Conservation (phyloP, 116 monocot species). For the Phalaenopsis hybrid region DNA sequence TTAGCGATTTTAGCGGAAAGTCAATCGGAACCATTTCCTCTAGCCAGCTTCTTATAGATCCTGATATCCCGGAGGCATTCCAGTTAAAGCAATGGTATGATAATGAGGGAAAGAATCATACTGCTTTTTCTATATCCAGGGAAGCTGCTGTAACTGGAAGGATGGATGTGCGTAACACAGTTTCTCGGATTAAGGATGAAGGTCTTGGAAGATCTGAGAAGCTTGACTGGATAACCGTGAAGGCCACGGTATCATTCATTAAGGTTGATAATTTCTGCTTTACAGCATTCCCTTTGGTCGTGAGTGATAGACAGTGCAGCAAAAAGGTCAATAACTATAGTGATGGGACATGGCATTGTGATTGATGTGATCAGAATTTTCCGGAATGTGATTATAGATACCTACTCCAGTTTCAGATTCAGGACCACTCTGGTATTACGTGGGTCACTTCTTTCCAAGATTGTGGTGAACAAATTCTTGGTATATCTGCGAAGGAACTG, state of each 20-base stretch:
- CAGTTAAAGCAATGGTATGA: constrained; percentile 35
- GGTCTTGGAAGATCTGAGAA: constrained; percentile 41
- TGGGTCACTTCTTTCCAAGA: constrained; percentile 50
- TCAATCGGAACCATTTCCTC: constrained; percentile 24
- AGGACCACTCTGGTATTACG: constrained; percentile 41
- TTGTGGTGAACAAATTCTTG: constrained; percentile 39
- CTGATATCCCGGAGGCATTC: constrained; percentile 37
- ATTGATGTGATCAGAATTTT: constrained; percentile 34
- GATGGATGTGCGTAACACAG: constrained; percentile 37
- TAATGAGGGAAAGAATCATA: constrained; percentile 36
- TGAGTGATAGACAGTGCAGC: constrained; percentile 27
- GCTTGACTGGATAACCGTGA: constrained; percentile 46
- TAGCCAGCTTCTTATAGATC: constrained; percentile 40
- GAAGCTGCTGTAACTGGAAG: constrained; percentile 23
- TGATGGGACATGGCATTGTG: constrained; percentile 52
- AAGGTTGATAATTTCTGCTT: constrained; percentile 41
- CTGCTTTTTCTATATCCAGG: constrained; percentile 38
- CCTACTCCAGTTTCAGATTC: constrained; percentile 36
- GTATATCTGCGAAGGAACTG: constrained; percentile 32
- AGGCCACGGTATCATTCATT: constrained; percentile 34
- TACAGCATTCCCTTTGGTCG: constrained; percentile 33
- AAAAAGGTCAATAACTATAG: constrained; percentile 53
- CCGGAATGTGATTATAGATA: constrained; percentile 46
- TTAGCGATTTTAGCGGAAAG: neutral
- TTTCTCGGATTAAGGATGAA: constrained; percentile 50